These are phyloP conservation scores for Blastocystis sp. DNA, from an alignment of 352 stramenopile species.

Conservation along the genomic window DNA sequence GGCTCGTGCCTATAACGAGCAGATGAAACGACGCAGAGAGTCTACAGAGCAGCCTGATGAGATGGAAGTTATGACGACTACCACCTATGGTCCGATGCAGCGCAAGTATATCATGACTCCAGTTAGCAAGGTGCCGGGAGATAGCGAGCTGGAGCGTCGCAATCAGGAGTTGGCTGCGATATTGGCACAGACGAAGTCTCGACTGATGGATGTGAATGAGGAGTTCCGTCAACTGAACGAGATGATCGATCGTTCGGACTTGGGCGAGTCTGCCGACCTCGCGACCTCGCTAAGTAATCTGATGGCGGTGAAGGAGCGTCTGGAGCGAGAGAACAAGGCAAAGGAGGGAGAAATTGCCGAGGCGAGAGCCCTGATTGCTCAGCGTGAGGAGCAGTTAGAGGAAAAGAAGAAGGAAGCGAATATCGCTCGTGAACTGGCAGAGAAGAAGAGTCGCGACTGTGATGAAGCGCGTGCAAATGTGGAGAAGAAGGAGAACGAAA, in stretches of 20 bases:
- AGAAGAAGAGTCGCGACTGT: not conserved
- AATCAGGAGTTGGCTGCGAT: not conserved
- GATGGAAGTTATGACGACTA: no score
- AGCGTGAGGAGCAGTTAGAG: slow-evolving; percentile 20
- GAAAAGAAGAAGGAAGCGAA: not conserved
- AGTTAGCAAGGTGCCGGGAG: not conserved
- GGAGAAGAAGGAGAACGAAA: slow-evolving; percentile 28
- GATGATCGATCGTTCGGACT: not conserved
- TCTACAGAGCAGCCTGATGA: no score
- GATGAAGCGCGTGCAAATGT: not conserved
- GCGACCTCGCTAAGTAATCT: not conserved
- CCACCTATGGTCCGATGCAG: not conserved
- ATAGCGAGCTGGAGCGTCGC: not conserved
- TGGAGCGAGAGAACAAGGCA: slow-evolving; percentile 9
- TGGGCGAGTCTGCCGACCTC: not conserved
- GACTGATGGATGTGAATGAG: not conserved
- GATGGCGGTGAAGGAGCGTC: slow-evolving; percentile 10
- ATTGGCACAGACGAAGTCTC: slow-evolving; percentile 33
- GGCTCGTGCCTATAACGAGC: not conserved
- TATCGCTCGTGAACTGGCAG: not conserved
- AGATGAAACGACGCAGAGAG: not conserved
- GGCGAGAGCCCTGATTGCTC: not conserved
- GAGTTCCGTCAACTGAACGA: not conserved
- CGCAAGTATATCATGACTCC: not conserved
- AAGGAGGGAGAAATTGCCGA: slow-evolving; percentile 23